phyloP scores from a whole-genome alignment of 2,329 filamentous ascomycete species.

The Shiraia bambusicola region DNA sequence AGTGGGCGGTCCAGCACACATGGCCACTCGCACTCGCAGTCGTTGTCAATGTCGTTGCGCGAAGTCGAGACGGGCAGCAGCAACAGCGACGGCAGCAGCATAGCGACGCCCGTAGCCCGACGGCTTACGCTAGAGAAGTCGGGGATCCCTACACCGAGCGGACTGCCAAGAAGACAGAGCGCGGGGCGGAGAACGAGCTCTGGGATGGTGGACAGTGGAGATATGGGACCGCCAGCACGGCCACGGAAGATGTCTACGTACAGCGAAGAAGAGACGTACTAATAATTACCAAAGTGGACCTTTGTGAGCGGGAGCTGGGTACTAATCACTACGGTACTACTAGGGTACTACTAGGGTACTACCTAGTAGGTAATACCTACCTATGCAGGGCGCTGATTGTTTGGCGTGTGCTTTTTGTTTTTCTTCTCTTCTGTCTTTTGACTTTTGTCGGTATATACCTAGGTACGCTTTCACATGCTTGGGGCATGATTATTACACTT shows the following conservation, averaged over 20 bases:
- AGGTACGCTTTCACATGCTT: slow-evolving; percentile 5
- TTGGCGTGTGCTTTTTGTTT: slow-evolving; percentile 12
- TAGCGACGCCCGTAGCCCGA: slow-evolving; percentile 48
- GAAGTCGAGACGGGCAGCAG: slow-evolving; percentile 54
- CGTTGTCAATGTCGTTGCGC: slow-evolving; percentile 38
- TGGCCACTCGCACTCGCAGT: slow-evolving; percentile 37
- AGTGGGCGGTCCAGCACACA: slow-evolving; percentile 56
- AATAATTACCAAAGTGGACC: too few relatives aligned
- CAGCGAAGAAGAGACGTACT: slow-evolving; percentile 62
- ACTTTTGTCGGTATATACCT: slow-evolving; percentile 21
- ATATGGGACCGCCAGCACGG: slow-evolving; percentile 51
- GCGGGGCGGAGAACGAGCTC: slow-evolving; percentile 46
- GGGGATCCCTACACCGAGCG: slow-evolving; percentile 53
- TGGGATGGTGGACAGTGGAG: slow-evolving; percentile 43
- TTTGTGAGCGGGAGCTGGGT: slow-evolving; percentile 3
- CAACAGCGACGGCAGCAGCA: slow-evolving; percentile 39
- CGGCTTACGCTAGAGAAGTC: slow-evolving; percentile 50
- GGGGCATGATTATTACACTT: slow-evolving; percentile 11
- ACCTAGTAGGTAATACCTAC: too few relatives aligned
- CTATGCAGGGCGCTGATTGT: too few relatives aligned
- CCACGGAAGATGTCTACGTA: slow-evolving; percentile 53
- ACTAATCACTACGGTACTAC: too few relatives aligned
- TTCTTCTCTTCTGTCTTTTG: too few relatives aligned
- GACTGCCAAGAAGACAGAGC: slow-evolving; percentile 55
- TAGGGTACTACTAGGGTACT: too few relatives aligned